phyloP scores from a whole-genome alignment of 352 stramenopile species.

The Globisporangium yorkense region DNA sequence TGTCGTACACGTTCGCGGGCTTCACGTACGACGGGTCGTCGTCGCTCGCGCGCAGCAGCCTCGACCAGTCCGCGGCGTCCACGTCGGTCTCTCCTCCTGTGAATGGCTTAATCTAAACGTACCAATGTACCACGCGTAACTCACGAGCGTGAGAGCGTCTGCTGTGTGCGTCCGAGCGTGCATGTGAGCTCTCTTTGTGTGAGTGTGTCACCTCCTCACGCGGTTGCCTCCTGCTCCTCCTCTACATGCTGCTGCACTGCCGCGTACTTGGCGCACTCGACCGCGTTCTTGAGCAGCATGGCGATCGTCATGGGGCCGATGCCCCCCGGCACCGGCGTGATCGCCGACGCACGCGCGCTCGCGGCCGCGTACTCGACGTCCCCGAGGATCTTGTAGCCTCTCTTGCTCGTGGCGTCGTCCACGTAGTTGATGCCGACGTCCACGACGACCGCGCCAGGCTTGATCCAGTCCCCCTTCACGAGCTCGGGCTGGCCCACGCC shows the following conservation, averaged over 20 bases:
- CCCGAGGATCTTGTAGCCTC: constrained; percentile 93
- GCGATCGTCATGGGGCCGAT: constrained; percentile 99
- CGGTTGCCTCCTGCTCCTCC: not conserved
- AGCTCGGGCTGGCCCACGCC: constrained; percentile 92
- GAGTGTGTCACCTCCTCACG: not conserved
- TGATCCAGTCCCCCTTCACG: constrained; percentile 95
- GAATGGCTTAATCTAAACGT: constrained; percentile 22
- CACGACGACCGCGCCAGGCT: constrained; percentile 95
- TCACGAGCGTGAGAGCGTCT: not conserved
- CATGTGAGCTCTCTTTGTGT: not conserved
- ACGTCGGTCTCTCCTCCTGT: constrained; percentile 9
- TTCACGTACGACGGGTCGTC: constrained; percentile 79
- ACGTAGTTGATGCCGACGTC: constrained; percentile 99
- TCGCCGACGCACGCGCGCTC: constrained; percentile 82
- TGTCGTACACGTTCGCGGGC: constrained; percentile 83
- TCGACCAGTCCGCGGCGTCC: constrained; percentile 18
- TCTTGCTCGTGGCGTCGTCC: constrained; percentile 63
- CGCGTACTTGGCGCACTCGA: constrained; percentile 53
- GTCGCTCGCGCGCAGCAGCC: constrained; percentile 36
- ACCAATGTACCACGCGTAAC: not conserved
- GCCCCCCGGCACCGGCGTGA: constrained; percentile 95
- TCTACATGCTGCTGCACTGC: not conserved
- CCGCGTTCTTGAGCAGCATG: constrained; percentile 89
- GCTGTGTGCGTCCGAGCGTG: not conserved
- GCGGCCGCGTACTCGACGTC: constrained; percentile 95